Evolutionary conservation across 306 rosid genomes (phyloP), one percentile per base, ranked within the genome.

Genomic region (Parietaria judaica): DNA sequence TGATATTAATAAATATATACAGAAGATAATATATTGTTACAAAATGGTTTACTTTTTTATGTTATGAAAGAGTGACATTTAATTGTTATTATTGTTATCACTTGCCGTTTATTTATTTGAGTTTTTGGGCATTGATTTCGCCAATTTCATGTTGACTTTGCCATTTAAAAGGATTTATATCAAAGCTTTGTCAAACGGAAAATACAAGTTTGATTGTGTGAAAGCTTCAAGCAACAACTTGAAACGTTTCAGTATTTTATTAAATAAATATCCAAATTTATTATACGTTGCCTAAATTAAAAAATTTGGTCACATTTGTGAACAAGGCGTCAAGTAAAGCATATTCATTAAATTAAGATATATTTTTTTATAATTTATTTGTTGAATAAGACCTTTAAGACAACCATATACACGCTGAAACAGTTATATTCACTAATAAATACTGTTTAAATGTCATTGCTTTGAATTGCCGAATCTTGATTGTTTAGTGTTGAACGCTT

Each of bases 141-240:
- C 43, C 13, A 39, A 45, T 65, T 41, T 5, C 9, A 41, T 41
- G 45, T 48, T 51, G 66, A 36, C 64, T 41, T 31, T 9, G n/a
- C 3, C 11, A n/a, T 60, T 53, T 4, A 49, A 38, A 13, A 51
- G 39, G 14, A 36, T 39, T 64, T 38, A 52, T 23, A 45, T 34
- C 7, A 36, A 36, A 14, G 41, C n/a, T 46, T 70, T 46, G 62
- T 54, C 47, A 16, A 58, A 50, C 45, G 45, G 45, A 14, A 5
- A 7, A 23, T 8, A 54, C 8, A 14, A 35, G 4, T 14, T 45
- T 38, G 4, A 31, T 53, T 0, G 9, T 41, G 45, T 44, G 51
- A 23, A 60, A 66, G 69, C 7, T 44, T 23, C 54, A 47, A 51
- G 63, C 60, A 58, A 23, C 65, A 60, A 64, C 44, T 14, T 52